These are phyloP conservation scores for Eutrema japonicum DNA, from an alignment of 345 rosid species.

Conservation along the genomic window DNA sequence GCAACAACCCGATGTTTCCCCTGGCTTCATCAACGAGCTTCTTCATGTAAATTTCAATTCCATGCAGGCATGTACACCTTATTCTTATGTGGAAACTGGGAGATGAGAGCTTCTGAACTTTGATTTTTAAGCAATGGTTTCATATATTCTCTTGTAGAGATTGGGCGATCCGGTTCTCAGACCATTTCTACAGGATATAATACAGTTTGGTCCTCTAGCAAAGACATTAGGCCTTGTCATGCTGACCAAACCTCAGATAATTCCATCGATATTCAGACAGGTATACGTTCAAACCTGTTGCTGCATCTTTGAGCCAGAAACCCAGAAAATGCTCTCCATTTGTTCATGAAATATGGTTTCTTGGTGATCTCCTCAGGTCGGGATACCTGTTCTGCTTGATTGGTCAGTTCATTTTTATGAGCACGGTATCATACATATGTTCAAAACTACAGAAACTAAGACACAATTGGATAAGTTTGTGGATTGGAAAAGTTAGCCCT, in stretches of 20 bases:
- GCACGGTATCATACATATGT: too few species aligned
- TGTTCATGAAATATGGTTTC: conserved; percentile 10
- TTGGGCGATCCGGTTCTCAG: conserved; percentile 83
- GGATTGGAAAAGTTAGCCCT: too few species aligned
- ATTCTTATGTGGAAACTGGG: too few species aligned
- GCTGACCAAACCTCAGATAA: conserved; percentile 79
- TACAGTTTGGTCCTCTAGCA: conserved; percentile 82
- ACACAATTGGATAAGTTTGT: too few species aligned
- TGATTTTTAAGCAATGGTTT: conserved; percentile 19
- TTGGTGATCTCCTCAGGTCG: conserved; percentile 59
- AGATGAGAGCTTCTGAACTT: conserved; percentile 17
- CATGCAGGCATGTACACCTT: conserved; percentile 67
- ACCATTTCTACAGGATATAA: conserved; percentile 96
- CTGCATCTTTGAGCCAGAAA: conserved; percentile 5
- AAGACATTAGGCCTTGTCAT: conserved; percentile 94
- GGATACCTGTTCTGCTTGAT: conserved; percentile 71
- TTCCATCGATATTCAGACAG: conserved; percentile 87
- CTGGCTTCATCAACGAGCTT: conserved; percentile 84
- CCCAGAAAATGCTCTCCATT: background rate
- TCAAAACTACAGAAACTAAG: too few species aligned
- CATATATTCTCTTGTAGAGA: conserved; percentile 52
- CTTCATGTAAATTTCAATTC: conserved; percentile 77
- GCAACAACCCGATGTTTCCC: conserved; percentile 61
- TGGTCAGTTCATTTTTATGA: conserved; percentile 75
- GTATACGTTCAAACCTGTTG: conserved; percentile 38